Evolutionary conservation across 2,329 filamentous ascomycete species (phyloP).

Genomic region (Apiospora hydei): DNA sequence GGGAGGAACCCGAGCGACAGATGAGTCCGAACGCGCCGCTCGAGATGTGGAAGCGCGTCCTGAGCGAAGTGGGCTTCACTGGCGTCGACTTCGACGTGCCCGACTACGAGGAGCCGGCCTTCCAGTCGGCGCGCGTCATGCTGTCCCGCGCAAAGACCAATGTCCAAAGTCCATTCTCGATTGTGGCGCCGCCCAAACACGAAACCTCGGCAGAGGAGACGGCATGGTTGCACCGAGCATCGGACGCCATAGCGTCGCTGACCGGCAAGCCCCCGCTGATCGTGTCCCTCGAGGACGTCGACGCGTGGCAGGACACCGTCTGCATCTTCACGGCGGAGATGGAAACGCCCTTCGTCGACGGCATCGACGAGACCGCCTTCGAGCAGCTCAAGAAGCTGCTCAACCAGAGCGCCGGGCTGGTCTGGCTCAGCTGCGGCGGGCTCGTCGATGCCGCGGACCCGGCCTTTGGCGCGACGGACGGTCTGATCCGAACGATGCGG

Average conservation of each 20-base stretch:
- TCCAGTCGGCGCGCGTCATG: slow-evolving; percentile 21
- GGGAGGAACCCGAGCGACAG: slow-evolving; percentile 25
- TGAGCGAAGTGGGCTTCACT: slow-evolving; percentile 24
- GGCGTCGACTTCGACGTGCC: slow-evolving; percentile 27
- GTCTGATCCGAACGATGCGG: slow-evolving; percentile 30
- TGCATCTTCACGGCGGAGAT: not conserved
- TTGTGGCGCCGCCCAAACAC: not conserved
- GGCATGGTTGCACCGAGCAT: not conserved
- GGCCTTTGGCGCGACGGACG: slow-evolving; percentile 20
- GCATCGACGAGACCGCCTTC: not conserved
- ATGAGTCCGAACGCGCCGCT: not conserved
- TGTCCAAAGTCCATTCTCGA: not conserved
- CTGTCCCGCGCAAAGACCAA: not conserved
- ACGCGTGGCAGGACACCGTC: not conserved
- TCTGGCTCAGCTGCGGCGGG: slow-evolving; percentile 26
- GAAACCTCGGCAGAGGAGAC: not conserved
- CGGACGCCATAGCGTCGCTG: not conserved
- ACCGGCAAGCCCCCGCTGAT: not conserved
- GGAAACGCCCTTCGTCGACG: not conserved
- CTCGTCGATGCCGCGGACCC: slow-evolving; percentile 23
- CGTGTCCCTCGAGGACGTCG: too few relatives aligned
- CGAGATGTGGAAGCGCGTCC: slow-evolving; percentile 23
- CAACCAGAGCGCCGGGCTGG: not conserved
- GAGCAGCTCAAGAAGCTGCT: not conserved
- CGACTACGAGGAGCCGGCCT: slow-evolving; percentile 25